phyloP scores from a whole-genome alignment of 257 asterid genomes.

The Ligustrum vulgare region DNA sequence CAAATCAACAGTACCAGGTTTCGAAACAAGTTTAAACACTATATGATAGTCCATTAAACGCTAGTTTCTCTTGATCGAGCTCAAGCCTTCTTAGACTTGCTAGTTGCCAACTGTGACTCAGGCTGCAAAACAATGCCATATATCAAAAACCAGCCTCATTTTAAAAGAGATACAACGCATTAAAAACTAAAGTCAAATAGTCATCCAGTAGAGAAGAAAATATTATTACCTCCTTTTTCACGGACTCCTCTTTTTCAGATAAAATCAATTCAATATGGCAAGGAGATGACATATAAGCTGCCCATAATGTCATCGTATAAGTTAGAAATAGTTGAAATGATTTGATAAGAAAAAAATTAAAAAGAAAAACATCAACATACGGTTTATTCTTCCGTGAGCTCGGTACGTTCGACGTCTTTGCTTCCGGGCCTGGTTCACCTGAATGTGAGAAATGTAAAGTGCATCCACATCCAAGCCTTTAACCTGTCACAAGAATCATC shows the following conservation, averaged over 20 bases:
- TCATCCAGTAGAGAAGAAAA: too few relatives aligned
- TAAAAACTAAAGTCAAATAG: too few relatives aligned
- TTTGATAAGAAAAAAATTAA: background rate
- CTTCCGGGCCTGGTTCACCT: slow-evolving; percentile 71
- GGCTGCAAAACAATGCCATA: slow-evolving; percentile 38
- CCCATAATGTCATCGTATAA: slow-evolving; percentile 3
- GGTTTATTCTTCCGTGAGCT: slow-evolving; percentile 77
- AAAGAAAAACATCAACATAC: slow-evolving; percentile 16
- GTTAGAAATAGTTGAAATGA: background rate
- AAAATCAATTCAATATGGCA: slow-evolving; percentile 87
- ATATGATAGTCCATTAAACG: too few relatives aligned
- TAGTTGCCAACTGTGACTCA: slow-evolving; percentile 37
- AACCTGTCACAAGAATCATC: slow-evolving; percentile 35
- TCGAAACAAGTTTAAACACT: background rate
- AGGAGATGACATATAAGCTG: slow-evolving; percentile 73
- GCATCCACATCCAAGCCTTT: slow-evolving; percentile 80
- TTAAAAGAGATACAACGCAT: background rate
- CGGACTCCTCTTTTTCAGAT: slow-evolving; percentile 10
- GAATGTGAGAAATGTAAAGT: slow-evolving; percentile 69
- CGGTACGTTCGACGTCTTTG: slow-evolving; percentile 81
- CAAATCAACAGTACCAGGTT: background rate
- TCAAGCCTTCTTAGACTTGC: slow-evolving; percentile 41
- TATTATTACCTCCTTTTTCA: slow-evolving; percentile 49
- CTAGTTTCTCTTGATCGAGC: background rate
- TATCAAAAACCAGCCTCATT: background rate